A percentile compares a stretch with the other conserved stretches of the same genome.
phyloP scores from a whole-genome alignment of 202 grass and related monocot species.

The Digitaria exilis region DNA sequence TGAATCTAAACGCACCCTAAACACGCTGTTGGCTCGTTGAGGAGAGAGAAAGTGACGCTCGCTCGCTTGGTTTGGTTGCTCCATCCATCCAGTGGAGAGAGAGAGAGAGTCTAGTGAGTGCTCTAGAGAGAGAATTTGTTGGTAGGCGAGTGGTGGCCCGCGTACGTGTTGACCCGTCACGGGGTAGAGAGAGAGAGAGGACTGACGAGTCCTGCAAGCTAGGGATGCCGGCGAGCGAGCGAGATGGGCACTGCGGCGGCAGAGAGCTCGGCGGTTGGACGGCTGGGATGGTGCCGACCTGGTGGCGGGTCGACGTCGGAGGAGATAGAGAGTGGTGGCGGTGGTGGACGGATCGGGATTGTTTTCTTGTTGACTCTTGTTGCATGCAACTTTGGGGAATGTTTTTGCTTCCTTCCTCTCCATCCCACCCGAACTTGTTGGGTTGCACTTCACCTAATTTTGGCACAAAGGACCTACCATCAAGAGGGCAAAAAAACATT shows the following conservation, averaged over 20 bases:
- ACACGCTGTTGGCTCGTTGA: too few relatives aligned
- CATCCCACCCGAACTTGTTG: too few relatives aligned
- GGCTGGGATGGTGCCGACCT: conserved; percentile 63
- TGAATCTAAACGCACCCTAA: too few relatives aligned
- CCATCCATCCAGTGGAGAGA: not conserved
- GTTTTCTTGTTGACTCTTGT: conserved; percentile 24
- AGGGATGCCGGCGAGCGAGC: conserved; percentile 8
- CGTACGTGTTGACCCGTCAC: conserved; percentile 52
- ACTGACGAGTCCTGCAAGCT: conserved; percentile 21
- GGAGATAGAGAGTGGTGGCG: conserved; percentile 31
- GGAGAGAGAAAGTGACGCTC: conserved; percentile 14
- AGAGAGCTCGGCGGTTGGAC: conserved; percentile 30
- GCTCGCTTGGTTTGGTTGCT: too few relatives aligned
- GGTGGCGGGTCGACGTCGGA: conserved; percentile 31
- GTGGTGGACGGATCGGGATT: conserved; percentile 22
- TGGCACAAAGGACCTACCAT: not conserved
- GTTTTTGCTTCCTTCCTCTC: not conserved
- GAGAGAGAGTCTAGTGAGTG: not conserved
- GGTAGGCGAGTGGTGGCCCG: conserved; percentile 20
- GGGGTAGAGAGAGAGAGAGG: not conserved
- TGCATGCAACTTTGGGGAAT: conserved; percentile 21
- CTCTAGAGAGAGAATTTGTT: conserved; percentile 1
- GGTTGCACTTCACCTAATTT: conserved; percentile 17
- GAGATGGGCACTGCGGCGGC: not conserved
- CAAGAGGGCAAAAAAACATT: not conserved